A percentile compares a stretch with the other conserved stretches of the same genome.
Evolutionary conservation across 768 basidiomycete genomes (phyloP).

Genomic region (Dendrothele bispora): DNA sequence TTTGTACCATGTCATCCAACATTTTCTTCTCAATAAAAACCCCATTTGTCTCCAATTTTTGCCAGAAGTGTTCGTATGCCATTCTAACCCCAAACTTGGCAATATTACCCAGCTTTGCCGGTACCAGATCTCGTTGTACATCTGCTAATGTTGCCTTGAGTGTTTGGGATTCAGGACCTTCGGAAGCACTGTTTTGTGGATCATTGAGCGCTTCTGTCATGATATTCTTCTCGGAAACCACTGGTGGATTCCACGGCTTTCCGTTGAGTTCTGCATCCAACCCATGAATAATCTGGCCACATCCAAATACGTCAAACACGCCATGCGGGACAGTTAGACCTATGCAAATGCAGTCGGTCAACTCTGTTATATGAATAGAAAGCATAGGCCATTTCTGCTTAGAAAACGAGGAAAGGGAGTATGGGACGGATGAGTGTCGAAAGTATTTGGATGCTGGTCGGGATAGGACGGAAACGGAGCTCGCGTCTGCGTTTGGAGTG

Average conservation of each 20-base stretch:
- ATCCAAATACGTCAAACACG: constrained; percentile 4
- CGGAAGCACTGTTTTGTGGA: background rate
- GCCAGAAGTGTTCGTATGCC: constrained; percentile 3
- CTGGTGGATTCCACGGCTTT: constrained; percentile 2
- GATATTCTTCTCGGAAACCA: background rate
- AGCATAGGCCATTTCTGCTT: constrained; percentile 3
- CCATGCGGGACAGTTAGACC: constrained; percentile 7
- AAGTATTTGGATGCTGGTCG: constrained; percentile 4
- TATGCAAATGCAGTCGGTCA: constrained; percentile 4
- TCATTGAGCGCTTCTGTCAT: constrained; percentile 1
- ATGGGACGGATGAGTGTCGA: background rate
- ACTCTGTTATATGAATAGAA: constrained; percentile 2
- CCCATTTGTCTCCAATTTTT: constrained; percentile 2
- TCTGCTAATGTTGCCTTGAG: background rate
- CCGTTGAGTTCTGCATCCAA: constrained; percentile 1
- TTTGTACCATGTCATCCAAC: background rate
- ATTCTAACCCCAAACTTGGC: background rate
- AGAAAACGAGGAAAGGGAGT: constrained; percentile 4
- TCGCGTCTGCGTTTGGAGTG: background rate
- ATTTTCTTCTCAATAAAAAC: background rate
- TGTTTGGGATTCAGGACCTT: background rate
- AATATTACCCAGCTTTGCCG: constrained; percentile 5
- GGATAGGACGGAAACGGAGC: background rate
- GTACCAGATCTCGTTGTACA: constrained; percentile 3
- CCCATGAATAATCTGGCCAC: constrained; percentile 2